A percentile compares a stretch with the other conserved stretches of the same genome.
phyloP scores from a whole-genome alignment of 495 filamentous ascomycete species.

The Rhizodiscina lignyota region DNA sequence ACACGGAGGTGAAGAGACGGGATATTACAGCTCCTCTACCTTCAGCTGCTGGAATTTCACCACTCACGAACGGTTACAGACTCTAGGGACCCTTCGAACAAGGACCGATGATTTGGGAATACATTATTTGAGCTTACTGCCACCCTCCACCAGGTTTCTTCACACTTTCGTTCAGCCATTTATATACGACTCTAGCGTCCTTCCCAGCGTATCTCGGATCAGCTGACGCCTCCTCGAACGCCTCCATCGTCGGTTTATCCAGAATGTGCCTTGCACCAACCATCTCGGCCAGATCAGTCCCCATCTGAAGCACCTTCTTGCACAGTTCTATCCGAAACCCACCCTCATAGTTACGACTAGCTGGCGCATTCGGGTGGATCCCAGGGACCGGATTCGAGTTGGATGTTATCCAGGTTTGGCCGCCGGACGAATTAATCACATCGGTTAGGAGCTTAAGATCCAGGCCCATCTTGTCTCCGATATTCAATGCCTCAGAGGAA shows the following conservation, averaged over 20 bases:
- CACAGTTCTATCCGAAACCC: slow-evolving; percentile 15
- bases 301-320: slow-evolving; percentile 14
- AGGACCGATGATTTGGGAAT: too few species aligned
- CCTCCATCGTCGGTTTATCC: slow-evolving; percentile 13
- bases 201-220: slow-evolving; percentile 15
- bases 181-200: slow-evolving; percentile 16
- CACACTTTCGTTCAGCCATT: slow-evolving; percentile 15
- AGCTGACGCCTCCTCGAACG: slow-evolving; percentile 11
- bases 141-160: too few species aligned
- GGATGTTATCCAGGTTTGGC: slow-evolving; percentile 11
- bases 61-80: too few species aligned
- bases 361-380: slow-evolving; percentile 8
- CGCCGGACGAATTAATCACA: slow-evolving; percentile 13
- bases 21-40: too few species aligned
- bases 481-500: slow-evolving; percentile 14
- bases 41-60: too few species aligned
- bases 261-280: slow-evolving; percentile 12
- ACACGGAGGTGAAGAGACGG: too few species aligned
- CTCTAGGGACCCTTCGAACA: too few species aligned
- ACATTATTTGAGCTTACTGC: too few species aligned
- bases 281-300: slow-evolving; percentile 11
- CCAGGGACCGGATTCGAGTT: slow-evolving; percentile 15
- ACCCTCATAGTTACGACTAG: slow-evolving; percentile 11
- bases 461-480: slow-evolving; percentile 11
- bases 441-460: slow-evolving; percentile 12